phyloP scores from a whole-genome alignment of 2,329 filamentous ascomycete genomes.

The Epichloe baconii region DNA sequence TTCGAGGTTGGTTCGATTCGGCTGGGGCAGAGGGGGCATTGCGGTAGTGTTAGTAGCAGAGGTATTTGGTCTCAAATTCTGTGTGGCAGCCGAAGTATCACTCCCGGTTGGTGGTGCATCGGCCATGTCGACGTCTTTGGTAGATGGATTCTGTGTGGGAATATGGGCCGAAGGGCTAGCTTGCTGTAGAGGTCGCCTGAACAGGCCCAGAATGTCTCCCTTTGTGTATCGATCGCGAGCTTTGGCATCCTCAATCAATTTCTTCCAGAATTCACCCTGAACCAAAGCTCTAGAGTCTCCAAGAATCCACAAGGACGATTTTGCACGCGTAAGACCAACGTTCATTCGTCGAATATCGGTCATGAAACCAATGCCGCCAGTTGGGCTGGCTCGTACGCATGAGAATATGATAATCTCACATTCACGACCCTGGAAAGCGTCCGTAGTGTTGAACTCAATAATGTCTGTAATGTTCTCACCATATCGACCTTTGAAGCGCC shows the following conservation, averaged over 20 bases:
- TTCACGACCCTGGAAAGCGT: slow-evolving; percentile 94
- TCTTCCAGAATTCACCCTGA: slow-evolving; percentile 83
- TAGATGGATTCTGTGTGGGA: not conserved
- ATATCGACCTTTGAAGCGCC: slow-evolving; percentile 58
- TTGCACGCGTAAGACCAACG: slow-evolving; percentile 90
- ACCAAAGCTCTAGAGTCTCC: slow-evolving; percentile 79
- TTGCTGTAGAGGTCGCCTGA: slow-evolving; percentile 30
- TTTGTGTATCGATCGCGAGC: slow-evolving; percentile 62
- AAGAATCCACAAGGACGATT: slow-evolving; percentile 91
- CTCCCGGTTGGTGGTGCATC: not conserved
- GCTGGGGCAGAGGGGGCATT: slow-evolving; percentile 2
- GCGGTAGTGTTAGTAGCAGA: not conserved
- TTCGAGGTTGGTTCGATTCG: not conserved
- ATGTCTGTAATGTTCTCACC: slow-evolving; percentile 61
- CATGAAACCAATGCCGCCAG: slow-evolving; percentile 95
- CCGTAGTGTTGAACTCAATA: slow-evolving; percentile 97
- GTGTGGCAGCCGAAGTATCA: not conserved
- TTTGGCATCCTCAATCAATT: slow-evolving; percentile 71
- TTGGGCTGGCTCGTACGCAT: slow-evolving; percentile 85
- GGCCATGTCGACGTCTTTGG: slow-evolving; percentile 6
- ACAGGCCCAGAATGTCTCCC: slow-evolving; percentile 41
- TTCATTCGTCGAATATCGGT: slow-evolving; percentile 98
- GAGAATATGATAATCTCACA: slow-evolving; percentile 99
- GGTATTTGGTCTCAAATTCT: not conserved
- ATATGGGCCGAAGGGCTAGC: slow-evolving; percentile 16